Evolutionary conservation across 805 yeast species (phyloP).

Genomic region (Candida suzukii): DNA sequence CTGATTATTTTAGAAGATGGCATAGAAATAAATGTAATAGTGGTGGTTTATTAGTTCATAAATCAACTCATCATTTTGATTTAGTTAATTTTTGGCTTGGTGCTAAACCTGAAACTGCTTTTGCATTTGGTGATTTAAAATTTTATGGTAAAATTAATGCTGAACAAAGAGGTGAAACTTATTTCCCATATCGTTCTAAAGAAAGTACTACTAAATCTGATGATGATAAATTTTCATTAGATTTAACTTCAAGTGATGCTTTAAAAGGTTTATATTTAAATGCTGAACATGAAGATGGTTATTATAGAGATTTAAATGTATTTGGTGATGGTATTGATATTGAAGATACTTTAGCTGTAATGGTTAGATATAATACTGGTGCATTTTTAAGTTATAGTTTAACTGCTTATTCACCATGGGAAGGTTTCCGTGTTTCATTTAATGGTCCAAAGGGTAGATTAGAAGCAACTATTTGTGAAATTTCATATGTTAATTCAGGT

Average conservation of each 20-base stretch:
- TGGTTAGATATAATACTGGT: constrained; percentile 3
- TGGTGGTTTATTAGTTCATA: constrained; percentile 2
- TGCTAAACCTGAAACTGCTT: constrained; percentile 3
- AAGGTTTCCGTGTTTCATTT: constrained; percentile 3
- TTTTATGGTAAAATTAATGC: constrained; percentile 3
- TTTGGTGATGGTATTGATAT: constrained; percentile 4
- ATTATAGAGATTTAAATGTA: constrained; percentile 2
- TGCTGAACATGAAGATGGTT: constrained; percentile 4
- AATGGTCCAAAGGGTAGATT: constrained; percentile 3
- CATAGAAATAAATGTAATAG: constrained; percentile 3
- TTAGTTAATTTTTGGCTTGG: constrained; percentile 2
- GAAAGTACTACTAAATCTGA: not conserved
- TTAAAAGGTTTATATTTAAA: not conserved
- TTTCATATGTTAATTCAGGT: constrained; percentile 3
- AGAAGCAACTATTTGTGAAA: constrained; percentile 1
- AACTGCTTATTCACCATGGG: constrained; percentile 3
- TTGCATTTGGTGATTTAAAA: constrained; percentile 4
- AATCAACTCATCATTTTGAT: constrained; percentile 4
- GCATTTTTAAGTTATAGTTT: constrained; percentile 1
- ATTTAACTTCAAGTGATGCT: not conserved
- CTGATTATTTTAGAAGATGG: constrained; percentile 5
- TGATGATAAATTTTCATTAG: constrained; percentile 1
- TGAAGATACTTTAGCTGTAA: constrained; percentile 2
- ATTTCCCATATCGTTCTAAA: constrained; percentile 1
- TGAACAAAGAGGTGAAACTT: constrained; percentile 1